Conservation (phyloP, 345 rosid genomes). For the Eucalyptus pumila region DNA sequence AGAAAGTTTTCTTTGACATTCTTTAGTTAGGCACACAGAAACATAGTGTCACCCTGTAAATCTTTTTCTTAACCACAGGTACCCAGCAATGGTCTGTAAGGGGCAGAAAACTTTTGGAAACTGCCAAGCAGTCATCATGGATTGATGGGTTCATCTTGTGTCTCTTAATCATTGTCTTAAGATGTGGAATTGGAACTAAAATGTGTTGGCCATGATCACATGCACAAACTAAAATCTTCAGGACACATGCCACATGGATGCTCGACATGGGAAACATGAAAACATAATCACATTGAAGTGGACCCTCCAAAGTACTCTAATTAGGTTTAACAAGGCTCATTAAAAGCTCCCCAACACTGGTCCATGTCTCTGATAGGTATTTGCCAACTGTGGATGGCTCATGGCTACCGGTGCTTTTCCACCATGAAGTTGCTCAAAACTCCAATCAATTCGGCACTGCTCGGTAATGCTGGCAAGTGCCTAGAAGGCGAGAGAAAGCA, state of each 20-base stretch:
- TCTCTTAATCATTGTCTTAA: not conserved
- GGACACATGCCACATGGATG: not conserved
- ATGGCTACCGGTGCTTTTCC: not conserved
- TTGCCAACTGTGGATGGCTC: not conserved
- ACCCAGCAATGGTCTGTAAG: not conserved
- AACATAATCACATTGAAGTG: conserved; percentile 16
- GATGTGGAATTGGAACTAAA: not conserved
- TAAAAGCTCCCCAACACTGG: not conserved
- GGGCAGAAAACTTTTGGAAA: not conserved
- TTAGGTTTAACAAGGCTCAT: not conserved
- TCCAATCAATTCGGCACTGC: not conserved
- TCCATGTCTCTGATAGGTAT: not conserved
- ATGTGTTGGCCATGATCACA: conserved; percentile 24
- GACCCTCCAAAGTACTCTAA: not conserved
- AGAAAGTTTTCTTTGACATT: not conserved
- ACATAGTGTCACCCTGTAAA: not conserved
- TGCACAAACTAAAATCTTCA: not conserved
- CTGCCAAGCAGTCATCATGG: not conserved
- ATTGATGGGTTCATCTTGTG: not conserved
- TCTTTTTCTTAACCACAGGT: not conserved
- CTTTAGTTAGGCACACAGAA: not conserved
- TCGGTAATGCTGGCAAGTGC: not conserved
- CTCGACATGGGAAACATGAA: conserved; percentile 18
- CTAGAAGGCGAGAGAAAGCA: not conserved
- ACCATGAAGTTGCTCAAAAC: not conserved